phyloP scores from a whole-genome alignment of 306 rosid species.

The Castanospermum australe region DNA sequence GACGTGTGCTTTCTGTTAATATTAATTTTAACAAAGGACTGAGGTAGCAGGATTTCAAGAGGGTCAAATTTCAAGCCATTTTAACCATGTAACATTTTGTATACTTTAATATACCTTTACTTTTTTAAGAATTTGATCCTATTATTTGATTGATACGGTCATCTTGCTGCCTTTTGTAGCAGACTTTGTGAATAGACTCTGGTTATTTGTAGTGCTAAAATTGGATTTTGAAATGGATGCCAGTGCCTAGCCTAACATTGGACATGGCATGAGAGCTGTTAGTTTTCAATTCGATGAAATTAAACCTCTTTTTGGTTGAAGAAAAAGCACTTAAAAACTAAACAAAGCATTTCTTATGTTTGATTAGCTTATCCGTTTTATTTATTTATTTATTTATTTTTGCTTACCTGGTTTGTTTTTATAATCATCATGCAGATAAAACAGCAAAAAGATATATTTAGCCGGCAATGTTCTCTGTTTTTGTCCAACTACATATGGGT shows the following conservation, averaged over 20 bases:
- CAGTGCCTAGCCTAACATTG: background rate
- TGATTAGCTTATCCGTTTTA: background rate
- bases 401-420: constrained; percentile 32
- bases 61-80: constrained; percentile 8
- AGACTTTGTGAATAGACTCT: background rate
- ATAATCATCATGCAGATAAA: constrained; percentile 61
- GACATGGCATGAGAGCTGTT: background rate
- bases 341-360: background rate
- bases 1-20: constrained; percentile 4
- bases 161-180: background rate
- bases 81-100: background rate
- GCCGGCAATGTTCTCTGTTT: constrained; percentile 67
- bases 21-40: constrained; percentile 6
- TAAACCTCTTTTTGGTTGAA: background rate
- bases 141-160: background rate
- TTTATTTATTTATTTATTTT: no score
- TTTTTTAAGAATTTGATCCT: background rate
- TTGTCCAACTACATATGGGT: constrained; percentile 71
- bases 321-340: background rate
- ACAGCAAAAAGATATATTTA: constrained; percentile 68
- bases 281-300: background rate
- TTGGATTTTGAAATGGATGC: background rate
- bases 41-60: constrained; percentile 12
- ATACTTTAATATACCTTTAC: background rate
- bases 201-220: background rate